Evolutionary conservation across 192 early-diverging fungal species (phyloP).

Genomic region (Phycomyces nitens): DNA sequence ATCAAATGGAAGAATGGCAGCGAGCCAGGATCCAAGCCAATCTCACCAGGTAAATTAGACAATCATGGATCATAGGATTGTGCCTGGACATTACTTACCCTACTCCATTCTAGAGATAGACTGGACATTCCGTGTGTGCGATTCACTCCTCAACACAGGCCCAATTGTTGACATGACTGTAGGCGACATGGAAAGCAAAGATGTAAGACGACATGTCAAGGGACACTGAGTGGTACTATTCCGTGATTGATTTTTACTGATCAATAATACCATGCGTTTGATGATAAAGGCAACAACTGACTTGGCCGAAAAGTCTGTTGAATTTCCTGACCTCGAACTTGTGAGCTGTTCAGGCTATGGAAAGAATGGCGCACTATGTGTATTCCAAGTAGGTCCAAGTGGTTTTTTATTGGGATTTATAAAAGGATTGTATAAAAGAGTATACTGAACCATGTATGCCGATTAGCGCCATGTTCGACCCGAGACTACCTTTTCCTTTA

Average conservation of each 20-base stretch:
- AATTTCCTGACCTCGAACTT: constrained; percentile 39
- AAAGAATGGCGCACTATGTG: constrained; percentile 45
- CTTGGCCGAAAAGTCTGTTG: not conserved
- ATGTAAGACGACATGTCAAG: constrained; percentile 25
- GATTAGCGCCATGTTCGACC: constrained; percentile 48
- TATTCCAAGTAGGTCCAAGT: constrained; percentile 52
- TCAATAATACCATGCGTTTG: no score
- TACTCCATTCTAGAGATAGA: not conserved
- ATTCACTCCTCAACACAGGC: constrained; percentile 74
- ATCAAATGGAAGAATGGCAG: constrained; percentile 52
- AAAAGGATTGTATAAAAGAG: no score
- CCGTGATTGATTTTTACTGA: no score
- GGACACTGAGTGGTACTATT: no score
- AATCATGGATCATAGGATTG: no score
- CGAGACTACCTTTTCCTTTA: constrained; percentile 39
- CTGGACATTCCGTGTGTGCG: constrained; percentile 63
- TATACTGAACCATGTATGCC: not conserved
- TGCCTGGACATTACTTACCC: no score
- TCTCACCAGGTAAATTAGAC: not conserved
- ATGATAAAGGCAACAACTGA: not conserved
- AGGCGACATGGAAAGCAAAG: constrained; percentile 54
- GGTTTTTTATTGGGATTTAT: no score
- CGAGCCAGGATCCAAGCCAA: constrained; percentile 1
- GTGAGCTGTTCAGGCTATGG: constrained; percentile 53
- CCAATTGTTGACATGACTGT: constrained; percentile 73